Conservation (phyloP, 179 eudicot genomes). For the Heliamphora pulchella region DNA sequence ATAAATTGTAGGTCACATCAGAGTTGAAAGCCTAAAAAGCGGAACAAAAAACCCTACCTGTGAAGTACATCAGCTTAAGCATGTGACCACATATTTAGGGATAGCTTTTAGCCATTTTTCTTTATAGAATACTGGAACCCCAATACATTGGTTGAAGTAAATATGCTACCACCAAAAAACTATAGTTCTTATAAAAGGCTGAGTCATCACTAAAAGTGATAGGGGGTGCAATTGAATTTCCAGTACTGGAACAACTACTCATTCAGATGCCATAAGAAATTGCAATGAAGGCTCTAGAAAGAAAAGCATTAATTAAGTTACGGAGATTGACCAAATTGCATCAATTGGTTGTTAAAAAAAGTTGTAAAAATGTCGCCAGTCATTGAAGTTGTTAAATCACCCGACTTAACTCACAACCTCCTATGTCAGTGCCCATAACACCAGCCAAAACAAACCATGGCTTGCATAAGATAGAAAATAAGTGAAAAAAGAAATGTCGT, state of each 20-base stretch:
- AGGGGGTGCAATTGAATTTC: no score
- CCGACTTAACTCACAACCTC: background rate
- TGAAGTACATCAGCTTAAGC: no score
- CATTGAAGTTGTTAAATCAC: background rate
- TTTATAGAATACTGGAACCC: no score
- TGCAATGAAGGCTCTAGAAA: no score
- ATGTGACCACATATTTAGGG: no score
- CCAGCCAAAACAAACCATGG: background rate
- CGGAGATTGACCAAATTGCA: background rate
- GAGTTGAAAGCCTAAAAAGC: no score
- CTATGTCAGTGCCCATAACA: constrained; percentile 5
- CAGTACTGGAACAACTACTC: no score
- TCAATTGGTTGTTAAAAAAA: background rate
- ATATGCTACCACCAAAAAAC: background rate
- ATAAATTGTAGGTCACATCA: no score
- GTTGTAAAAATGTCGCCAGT: background rate
- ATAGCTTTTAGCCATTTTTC: no score
- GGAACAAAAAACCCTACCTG: no score
- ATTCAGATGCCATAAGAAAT: no score
- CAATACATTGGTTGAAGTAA: no score
- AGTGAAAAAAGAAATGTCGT: background rate
- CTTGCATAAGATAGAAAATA: background rate
- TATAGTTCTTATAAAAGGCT: background rate
- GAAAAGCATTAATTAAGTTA: background rate
- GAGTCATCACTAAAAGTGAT: background rate